Base-by-base conservation (phyloP, 495 filamentous ascomycete species). In the Tuber borchii region DNA sequence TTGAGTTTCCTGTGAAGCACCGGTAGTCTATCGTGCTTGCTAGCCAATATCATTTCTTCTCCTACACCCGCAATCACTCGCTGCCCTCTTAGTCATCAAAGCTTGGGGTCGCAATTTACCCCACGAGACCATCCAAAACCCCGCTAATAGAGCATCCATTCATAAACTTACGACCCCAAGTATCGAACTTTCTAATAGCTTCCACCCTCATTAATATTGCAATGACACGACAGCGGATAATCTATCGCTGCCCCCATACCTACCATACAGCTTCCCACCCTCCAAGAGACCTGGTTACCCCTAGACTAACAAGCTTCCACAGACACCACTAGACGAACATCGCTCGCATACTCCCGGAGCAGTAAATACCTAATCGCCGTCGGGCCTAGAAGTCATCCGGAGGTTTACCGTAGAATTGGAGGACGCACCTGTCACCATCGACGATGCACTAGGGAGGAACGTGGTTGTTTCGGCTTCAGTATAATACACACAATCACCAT, bases 341-440 rank as follows among this genome's bases (percentile, higher is more conserved):
- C 87, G 71, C 82, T 92, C 22, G 83, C 88, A 73, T 92, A 93
- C 82, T 91, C 91, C 14, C 90, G 91, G 2, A 86, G 92, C 78
- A 91, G 91, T 26, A 88, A 86, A 82, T 87, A 88, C 72, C 84
- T 93, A 19, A 87, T 98, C 76, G 98, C 95, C 19, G 93, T 91
- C 73, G 95, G 95, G 48, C 91, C 92, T 45, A 97, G 93, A 94
- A 80, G 91, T 91, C 26, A 92, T 97, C 80, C 91, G 95, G 43
- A 89, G 97, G 71, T 99, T 95, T 86, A 91, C 90, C 71, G 94
- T 93, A 22, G 94, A 92, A 56, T 93, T 90, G 34, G 93, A 96
- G 85, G 94, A 93, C 71, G 95, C 97, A 81, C 95, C 95, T 19
- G 89, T 87, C 73, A 97, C 92, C 48, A 90, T 99, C 44, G 95